These are phyloP conservation scores for Epichloe sp. DNA, from an alignment of 2,329 filamentous ascomycete species.

Conservation along the genomic window DNA sequence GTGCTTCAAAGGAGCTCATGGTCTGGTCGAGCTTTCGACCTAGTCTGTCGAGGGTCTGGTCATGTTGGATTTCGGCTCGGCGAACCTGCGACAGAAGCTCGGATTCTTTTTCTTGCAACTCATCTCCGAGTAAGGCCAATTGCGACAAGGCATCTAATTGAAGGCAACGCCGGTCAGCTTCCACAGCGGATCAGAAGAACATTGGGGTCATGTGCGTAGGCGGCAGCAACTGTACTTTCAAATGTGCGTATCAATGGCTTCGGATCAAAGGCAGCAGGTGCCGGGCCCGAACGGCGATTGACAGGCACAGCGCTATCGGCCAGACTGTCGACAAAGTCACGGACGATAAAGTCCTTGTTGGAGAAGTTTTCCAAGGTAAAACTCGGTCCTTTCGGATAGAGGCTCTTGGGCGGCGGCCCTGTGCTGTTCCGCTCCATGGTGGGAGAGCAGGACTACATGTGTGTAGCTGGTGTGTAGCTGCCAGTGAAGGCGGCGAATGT, in stretches of 20 bases:
- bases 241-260: conserved; percentile 95
- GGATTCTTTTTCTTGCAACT: conserved; percentile 80
- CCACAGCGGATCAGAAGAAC: neutral
- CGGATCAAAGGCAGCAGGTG: conserved; percentile 64
- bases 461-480: conserved; percentile 9
- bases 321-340: conserved; percentile 90
- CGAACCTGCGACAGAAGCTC: conserved; percentile 83
- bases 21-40: conserved; percentile 84
- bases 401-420: conserved; percentile 39
- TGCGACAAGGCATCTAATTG: conserved; percentile 48
- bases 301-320: conserved; percentile 73
- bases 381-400: conserved; percentile 66
- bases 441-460: conserved; percentile 19
- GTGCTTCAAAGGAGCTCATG: conserved; percentile 78
- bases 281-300: conserved; percentile 63
- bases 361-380: conserved; percentile 86
- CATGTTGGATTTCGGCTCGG: conserved; percentile 82
- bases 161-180: neutral
- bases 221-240: conserved; percentile 43
- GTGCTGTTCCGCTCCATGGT: conserved; percentile 31
- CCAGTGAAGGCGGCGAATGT: neutral
- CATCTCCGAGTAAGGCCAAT: conserved; percentile 59
- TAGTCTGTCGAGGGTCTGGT: conserved; percentile 76
- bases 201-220: no score
- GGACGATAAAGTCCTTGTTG: conserved; percentile 88